These are phyloP conservation scores for Fusarium redolens DNA, from an alignment of 2,329 filamentous ascomycete species.

Conservation along the genomic window DNA sequence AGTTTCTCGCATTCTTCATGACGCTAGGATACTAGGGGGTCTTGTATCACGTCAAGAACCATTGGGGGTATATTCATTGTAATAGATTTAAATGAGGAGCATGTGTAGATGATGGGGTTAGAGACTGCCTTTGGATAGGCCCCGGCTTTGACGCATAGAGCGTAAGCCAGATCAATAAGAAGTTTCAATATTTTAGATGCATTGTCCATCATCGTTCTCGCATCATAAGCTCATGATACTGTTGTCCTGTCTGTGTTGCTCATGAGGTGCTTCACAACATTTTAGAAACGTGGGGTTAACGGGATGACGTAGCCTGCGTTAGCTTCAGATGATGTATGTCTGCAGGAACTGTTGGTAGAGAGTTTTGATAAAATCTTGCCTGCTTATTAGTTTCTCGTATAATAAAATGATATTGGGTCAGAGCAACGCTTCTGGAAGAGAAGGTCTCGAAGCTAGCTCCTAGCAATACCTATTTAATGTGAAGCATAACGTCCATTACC, in stretches of 20 bases:
- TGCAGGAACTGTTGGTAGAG: not conserved
- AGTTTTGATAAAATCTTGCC: not conserved
- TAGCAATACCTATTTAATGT: not conserved
- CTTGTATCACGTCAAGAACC: slow-evolving; percentile 21
- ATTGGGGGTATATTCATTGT: slow-evolving; percentile 40
- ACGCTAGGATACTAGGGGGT: slow-evolving; percentile 25
- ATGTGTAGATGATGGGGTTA: slow-evolving; percentile 26
- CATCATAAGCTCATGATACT: slow-evolving; percentile 30
- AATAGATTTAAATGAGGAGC: slow-evolving; percentile 43
- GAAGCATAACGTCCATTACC: not conserved
- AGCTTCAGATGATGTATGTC: not conserved
- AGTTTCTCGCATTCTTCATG: slow-evolving; percentile 41
- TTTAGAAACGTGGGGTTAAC: not conserved
- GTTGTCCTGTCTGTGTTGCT: not conserved
- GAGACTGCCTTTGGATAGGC: slow-evolving; percentile 34
- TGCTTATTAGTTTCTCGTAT: not conserved
- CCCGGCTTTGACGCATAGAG: slow-evolving; percentile 11
- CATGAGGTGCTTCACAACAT: not conserved
- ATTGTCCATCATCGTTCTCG: not conserved
- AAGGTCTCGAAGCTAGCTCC: not conserved
- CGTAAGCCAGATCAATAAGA: slow-evolving; percentile 16
- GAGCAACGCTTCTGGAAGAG: not conserved
- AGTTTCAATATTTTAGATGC: not conserved
- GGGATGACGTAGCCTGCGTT: slow-evolving; percentile 32
- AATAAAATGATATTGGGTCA: not conserved